Percentiles rank a stretch among this genome's conserved stretches.
These are phyloP conservation scores for Spergularia bocconei DNA, from an alignment of 148 eudicot genomes.

Conservation along the genomic window DNA sequence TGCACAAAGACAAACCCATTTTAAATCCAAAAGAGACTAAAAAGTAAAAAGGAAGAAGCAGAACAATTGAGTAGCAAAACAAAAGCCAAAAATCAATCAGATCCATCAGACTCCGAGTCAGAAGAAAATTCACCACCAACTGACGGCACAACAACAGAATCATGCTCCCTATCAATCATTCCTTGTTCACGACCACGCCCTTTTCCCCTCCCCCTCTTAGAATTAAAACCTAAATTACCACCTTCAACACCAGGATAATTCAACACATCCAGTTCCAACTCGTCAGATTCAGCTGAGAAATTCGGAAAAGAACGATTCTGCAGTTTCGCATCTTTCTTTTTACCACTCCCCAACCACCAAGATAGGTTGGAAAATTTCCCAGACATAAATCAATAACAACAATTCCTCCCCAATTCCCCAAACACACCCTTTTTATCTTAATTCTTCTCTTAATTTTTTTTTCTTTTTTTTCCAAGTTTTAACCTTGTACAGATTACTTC, in stretches of 20 bases:
- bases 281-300: slow-evolving; percentile 44
- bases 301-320: slow-evolving; percentile 45
- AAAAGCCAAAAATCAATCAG: too few species aligned
- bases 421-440: not conserved
- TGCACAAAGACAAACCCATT: slow-evolving; percentile 7
- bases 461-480: not conserved
- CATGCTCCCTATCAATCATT: slow-evolving; percentile 65
- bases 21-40: not conserved
- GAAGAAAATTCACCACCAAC: slow-evolving; percentile 76
- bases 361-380: slow-evolving; percentile 29
- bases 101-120: slow-evolving; percentile 79
- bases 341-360: slow-evolving; percentile 38
- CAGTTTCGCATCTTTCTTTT: slow-evolving; percentile 46
- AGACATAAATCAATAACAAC: slow-evolving; percentile 25
- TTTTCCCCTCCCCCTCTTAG: slow-evolving; percentile 52
- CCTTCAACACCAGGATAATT: slow-evolving; percentile 38
- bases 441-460: not conserved
- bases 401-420: not conserved
- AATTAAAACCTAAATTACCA: slow-evolving; percentile 29
- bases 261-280: slow-evolving; percentile 45
- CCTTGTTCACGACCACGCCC: slow-evolving; percentile 54
- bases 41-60: not conserved
- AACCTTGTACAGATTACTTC: not conserved
- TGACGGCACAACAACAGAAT: slow-evolving; percentile 72
- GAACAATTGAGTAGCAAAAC: too few species aligned